Evolutionary conservation across 1,284 basidiomycete genomes (phyloP), one percentile per base, ranked within the genome.

Genomic region (Rhodotorula mucilaginosa): DNA sequence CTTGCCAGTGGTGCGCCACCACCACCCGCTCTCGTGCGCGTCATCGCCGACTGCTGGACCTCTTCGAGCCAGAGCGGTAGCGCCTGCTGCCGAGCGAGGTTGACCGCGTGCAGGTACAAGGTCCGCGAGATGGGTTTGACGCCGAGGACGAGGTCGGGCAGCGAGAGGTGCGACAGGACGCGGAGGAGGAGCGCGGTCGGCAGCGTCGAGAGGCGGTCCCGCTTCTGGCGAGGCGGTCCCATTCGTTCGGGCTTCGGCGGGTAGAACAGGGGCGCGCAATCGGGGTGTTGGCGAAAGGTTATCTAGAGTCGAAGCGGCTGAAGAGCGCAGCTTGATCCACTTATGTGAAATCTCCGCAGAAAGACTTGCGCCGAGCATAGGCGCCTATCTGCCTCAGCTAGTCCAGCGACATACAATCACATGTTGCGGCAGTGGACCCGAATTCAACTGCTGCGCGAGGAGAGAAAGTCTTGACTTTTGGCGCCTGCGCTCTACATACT

Each of bases 131-230:
- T 13, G 0, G 70, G 67, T 6, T 61, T 62, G n/a, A 72, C 18
- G 19, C 31, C n/a, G 44, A 60, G 60, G 64, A 69, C 51, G 57
- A 72, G 67, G 16, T 58, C 54, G 1, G 57, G 46, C 26, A 72
- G 67, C 2, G 64, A 13, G 49, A 51, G 39, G 21, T 60, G 31
- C 4, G 31, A 29, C 46, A 72, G 64, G 60, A 68, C 18, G 15
- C 52, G n/a, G 23, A 66, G 64, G 57, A 66, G 64, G 44, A 72
- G 57, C 26, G 58, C 60, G 6, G 46, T 31, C 13, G 70, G 70
- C 3, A 72, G 67, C 12, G 19, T 15, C 12, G 58, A 61, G 48
- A 68, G 61, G 47, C 13, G 52, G 26, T 60, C 47, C 29, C n/a
- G 58, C 39, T 1, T 3, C 6, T 2, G 29, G n/a, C 1, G 13